phyloP scores from a whole-genome alignment of 1,284 basidiomycete species.

The Cutaneotrichosporon mucoides region DNA sequence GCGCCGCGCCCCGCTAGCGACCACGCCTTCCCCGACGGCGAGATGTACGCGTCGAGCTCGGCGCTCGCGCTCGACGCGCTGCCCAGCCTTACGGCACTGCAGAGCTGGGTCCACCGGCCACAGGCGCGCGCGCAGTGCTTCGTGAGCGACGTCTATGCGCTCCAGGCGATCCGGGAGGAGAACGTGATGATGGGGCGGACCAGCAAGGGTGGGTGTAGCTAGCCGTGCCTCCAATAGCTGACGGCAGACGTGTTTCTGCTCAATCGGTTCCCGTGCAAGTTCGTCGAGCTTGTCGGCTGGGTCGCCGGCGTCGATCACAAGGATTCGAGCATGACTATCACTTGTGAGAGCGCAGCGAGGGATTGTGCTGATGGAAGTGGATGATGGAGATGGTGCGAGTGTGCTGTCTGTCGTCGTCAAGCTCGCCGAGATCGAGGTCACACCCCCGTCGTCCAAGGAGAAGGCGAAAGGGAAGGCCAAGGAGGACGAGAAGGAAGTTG shows the following conservation, averaged over 20 bases:
- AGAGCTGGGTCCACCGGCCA: constrained; percentile 37
- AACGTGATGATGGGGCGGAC: background rate
- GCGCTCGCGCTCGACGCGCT: constrained; percentile 9
- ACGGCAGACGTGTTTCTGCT: constrained; percentile 38
- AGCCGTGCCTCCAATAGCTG: background rate
- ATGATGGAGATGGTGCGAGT: constrained; percentile 39
- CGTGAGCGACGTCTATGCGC: constrained; percentile 32
- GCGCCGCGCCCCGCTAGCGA: no score
- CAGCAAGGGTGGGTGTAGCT: constrained; percentile 9
- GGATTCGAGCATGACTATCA: constrained; percentile 28
- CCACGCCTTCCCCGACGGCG: no score
- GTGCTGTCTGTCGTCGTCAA: constrained; percentile 27
- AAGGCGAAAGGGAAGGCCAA: background rate
- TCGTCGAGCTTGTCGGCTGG: constrained; percentile 42
- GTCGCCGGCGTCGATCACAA: constrained; percentile 41
- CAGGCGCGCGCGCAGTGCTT: constrained; percentile 37
- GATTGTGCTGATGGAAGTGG: constrained; percentile 24
- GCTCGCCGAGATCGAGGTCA: constrained; percentile 15
- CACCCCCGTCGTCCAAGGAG: background rate
- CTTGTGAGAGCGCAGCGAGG: constrained; percentile 16
- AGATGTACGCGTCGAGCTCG: constrained; percentile 10
- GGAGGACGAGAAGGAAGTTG: no score
- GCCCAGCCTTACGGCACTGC: constrained; percentile 24
- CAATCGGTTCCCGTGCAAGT: constrained; percentile 33
- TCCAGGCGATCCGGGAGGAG: constrained; percentile 17